A percentile compares a stretch with the other conserved stretches of the same genome.
These are phyloP conservation scores for Ramalina intermedia DNA, from an alignment of 495 filamentous ascomycete genomes.

Conservation along the genomic window DNA sequence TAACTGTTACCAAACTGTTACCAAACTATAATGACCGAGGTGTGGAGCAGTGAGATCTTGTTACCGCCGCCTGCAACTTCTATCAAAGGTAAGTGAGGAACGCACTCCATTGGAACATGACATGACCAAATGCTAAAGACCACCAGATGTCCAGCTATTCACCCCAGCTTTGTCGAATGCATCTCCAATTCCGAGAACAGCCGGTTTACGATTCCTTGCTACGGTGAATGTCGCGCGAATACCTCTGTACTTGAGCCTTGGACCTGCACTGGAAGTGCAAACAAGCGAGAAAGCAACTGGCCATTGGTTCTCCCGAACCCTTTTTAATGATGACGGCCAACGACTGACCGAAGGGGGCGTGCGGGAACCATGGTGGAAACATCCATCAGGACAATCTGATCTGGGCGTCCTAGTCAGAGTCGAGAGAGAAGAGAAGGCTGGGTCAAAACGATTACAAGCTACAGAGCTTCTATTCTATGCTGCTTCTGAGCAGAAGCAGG, in stretches of 20 bases:
- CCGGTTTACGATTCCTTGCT: constrained; percentile 26
- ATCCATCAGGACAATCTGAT: constrained; percentile 7
- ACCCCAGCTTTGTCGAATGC: too few species aligned
- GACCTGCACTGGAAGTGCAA: constrained; percentile 35
- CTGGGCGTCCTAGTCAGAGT: constrained; percentile 13
- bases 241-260: constrained; percentile 34
- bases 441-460: constrained; percentile 13
- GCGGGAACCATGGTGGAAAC: constrained; percentile 5
- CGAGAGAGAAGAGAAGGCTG: neutral
- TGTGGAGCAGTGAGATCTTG: too few species aligned
- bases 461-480: constrained; percentile 45
- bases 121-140: too few species aligned
- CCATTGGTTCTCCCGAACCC: constrained; percentile 24
- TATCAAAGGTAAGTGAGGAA: too few species aligned
- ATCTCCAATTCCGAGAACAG: constrained; percentile 1
- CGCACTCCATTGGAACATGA: too few species aligned
- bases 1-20: too few species aligned
- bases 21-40: too few species aligned
- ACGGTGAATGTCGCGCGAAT: constrained; percentile 34
- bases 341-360: constrained; percentile 20
- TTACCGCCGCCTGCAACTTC: too few species aligned
- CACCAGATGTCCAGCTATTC: too few species aligned
- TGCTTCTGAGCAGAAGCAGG: neutral
- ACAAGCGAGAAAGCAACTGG: constrained; percentile 23
- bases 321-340: constrained; percentile 16